A percentile compares a stretch with the other conserved stretches of the same genome.
Evolutionary conservation across 2,329 filamentous ascomycete genomes (phyloP).

Genomic region (Sarocladiaceae sp.): DNA sequence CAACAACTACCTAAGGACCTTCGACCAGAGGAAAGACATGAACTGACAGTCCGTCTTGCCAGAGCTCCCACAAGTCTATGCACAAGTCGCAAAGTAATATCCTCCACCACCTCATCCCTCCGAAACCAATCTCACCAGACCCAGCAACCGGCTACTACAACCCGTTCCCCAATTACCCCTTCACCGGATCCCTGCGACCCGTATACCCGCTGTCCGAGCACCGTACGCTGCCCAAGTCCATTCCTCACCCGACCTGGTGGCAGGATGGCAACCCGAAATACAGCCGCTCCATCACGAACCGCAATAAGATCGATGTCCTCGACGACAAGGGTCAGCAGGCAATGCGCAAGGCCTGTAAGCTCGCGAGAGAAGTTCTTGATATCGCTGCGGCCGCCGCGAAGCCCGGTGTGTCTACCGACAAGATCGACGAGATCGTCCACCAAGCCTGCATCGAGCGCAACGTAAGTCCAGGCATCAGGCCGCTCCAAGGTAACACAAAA

Average conservation of each 20-base stretch:
- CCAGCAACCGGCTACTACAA: constrained; percentile 88
- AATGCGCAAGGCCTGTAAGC: constrained; percentile 87
- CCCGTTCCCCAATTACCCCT: constrained; percentile 84
- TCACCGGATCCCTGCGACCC: constrained; percentile 76
- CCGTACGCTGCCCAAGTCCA: constrained; percentile 72
- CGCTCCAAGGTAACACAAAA: constrained; percentile 13
- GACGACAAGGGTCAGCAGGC: constrained; percentile 76
- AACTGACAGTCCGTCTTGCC: constrained; percentile 12
- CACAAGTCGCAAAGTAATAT: constrained; percentile 71
- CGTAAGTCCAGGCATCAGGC: constrained; percentile 52
- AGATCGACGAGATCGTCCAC: constrained; percentile 92
- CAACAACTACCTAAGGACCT: too few relatives aligned
- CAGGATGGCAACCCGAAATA: constrained; percentile 71
- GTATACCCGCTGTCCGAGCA: constrained; percentile 77
- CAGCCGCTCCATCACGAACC: constrained; percentile 56
- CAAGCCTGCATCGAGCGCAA: constrained; percentile 90
- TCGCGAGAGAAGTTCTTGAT: constrained; percentile 89
- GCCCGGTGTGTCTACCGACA: constrained; percentile 93
- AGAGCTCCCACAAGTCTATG: constrained; percentile 73
- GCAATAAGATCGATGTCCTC: constrained; percentile 79
- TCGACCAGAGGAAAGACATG: background rate
- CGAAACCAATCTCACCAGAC: constrained; percentile 84
- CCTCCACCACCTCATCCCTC: constrained; percentile 69
- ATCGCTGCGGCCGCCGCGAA: constrained; percentile 78
- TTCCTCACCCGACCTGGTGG: constrained; percentile 84